Evolutionary conservation across 352 stramenopile species (phyloP), one percentile per base, ranked within the genome.

Genomic region (Phytopythium mirpurense): DNA sequence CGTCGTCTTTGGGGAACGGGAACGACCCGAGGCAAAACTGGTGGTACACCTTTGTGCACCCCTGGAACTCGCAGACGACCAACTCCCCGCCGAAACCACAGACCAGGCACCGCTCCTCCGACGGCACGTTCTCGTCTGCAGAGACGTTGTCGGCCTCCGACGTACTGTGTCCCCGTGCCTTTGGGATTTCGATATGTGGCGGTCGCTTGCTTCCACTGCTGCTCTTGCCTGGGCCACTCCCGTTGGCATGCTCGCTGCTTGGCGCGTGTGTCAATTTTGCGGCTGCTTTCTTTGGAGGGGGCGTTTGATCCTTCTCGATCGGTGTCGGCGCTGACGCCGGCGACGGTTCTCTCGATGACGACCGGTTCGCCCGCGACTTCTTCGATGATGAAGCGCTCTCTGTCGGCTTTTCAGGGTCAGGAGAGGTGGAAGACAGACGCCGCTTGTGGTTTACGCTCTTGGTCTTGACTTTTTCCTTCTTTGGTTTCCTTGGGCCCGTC

Each of bases 21-120:
- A 83, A 93, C 24, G 73, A 70, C 0, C 83, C 82, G 23, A 95
- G 59, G 62, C 84, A 95, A 61, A 91, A 90, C 58, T 91, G 82
- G 52, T 95, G 84, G 47, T 93, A 95, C 19, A 95, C 84, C 62
- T 95, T 95, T 12, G 80, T 85, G 52, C 84, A 95, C 0, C 62
- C 71, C 36, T 64, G 65, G 50, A 92, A 93, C 56, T 95, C 84
- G 57, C 84, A 95, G 14, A 95, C 74, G 23, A 93, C 80, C 5
- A 95, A 50, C 41, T 95, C 84, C 31, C 84, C 84, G 24, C 80
- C 82, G 60, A 90, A 90, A 7, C 77, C 74, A 54, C 84, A 95
- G 16, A 95, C 58, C 21, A 91, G 59, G 37, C 84, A 95, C 12
- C 80, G 74, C 51, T 95, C 84, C 59, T 95, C 84, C 1, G 82